A percentile compares a stretch with the other conserved stretches of the same genome.
These are phyloP conservation scores for Euphorbia corollata DNA, from an alignment of 441 rosid genomes.

Conservation along the genomic window DNA sequence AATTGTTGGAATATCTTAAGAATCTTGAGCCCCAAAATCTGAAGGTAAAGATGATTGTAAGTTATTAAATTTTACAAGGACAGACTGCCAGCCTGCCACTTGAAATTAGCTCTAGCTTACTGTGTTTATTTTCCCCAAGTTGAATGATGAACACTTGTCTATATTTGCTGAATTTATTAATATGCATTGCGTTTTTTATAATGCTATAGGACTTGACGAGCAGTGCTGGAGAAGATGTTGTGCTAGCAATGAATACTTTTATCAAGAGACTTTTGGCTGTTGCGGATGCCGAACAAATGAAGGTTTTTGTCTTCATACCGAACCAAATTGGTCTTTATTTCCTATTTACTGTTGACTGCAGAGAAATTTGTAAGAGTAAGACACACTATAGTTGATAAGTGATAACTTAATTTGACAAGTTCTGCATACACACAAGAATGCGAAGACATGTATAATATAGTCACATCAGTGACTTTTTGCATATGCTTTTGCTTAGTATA, in stretches of 20 bases:
- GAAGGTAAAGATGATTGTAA: slow-evolving; percentile 41
- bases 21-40: slow-evolving; percentile 94
- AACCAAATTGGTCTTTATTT: slow-evolving; percentile 5
- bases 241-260: slow-evolving; percentile 88
- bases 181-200: slow-evolving; percentile 9
- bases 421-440: neutral
- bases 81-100: neutral
- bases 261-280: slow-evolving; percentile 85
- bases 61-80: neutral
- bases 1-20: slow-evolving; percentile 75
- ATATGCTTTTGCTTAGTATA: neutral
- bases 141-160: neutral
- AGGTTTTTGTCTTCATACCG: slow-evolving; percentile 47
- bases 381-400: neutral
- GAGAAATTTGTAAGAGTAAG: neutral
- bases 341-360: neutral
- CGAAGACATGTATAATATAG: neutral
- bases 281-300: slow-evolving; percentile 76
- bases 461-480: neutral
- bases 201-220: slow-evolving; percentile 70
- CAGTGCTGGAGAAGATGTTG: slow-evolving; percentile 90
- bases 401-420: neutral
- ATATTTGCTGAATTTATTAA: slow-evolving; percentile 8
- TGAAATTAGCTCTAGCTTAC: neutral
- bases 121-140: neutral